A percentile compares a stretch with the other conserved stretches of the same genome.
phyloP scores from a whole-genome alignment of 2,329 filamentous ascomycete genomes.

The Cladosporium sp. region DNA sequence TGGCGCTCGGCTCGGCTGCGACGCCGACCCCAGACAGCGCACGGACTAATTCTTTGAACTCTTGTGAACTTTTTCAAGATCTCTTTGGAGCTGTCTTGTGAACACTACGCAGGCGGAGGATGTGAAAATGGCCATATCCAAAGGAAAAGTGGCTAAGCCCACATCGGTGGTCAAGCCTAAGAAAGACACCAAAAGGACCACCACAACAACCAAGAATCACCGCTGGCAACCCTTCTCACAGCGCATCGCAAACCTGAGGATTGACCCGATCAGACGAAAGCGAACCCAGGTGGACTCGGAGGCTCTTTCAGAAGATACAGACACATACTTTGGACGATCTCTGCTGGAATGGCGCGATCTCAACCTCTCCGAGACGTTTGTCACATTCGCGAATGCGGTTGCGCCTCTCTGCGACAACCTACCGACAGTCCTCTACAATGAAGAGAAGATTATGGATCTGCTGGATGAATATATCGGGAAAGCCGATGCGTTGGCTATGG shows the following conservation, averaged over 20 bases:
- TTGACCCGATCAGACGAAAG: constrained; percentile 88
- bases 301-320: constrained; percentile 74
- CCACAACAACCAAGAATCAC: constrained; percentile 74
- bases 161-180: constrained; percentile 50
- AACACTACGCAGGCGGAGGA: constrained; percentile 12
- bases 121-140: constrained; percentile 42
- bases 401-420: constrained; percentile 81
- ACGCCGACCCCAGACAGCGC: constrained; percentile 2
- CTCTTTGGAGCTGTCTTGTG: background rate
- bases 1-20: constrained; percentile 1
- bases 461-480: constrained; percentile 72
- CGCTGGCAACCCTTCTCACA: constrained; percentile 87
- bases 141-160: constrained; percentile 31
- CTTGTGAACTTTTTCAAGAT: constrained; percentile 7
- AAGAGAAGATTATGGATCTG: constrained; percentile 75
- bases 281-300: constrained; percentile 58
- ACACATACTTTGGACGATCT: constrained; percentile 79
- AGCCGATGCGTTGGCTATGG: constrained; percentile 73
- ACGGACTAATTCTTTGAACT: background rate
- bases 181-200: constrained; percentile 59
- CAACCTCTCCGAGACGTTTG: constrained; percentile 80
- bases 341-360: constrained; percentile 87
- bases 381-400: constrained; percentile 69
- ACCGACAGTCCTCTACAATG: constrained; percentile 85
- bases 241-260: constrained; percentile 85